phyloP scores from a whole-genome alignment of 495 filamentous ascomycete species.

The Sordaria brevicollis region DNA sequence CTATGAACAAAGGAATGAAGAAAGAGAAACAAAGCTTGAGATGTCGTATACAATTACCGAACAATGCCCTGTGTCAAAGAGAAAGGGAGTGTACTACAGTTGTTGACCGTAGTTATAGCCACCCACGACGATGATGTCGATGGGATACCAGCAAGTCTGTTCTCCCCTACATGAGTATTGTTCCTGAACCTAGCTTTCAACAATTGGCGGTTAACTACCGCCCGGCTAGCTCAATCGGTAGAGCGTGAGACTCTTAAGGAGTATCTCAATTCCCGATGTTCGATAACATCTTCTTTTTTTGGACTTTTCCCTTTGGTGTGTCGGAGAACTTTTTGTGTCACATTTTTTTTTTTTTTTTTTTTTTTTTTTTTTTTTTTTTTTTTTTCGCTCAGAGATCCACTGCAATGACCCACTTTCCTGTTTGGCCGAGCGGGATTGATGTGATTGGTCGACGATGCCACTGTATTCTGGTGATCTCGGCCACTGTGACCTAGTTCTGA shows the following conservation, averaged over 20 bases:
- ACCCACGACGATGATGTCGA: no score
- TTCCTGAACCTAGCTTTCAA: not conserved
- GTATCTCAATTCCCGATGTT: not conserved
- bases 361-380: not conserved
- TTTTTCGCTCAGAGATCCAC: not conserved
- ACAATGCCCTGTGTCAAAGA: no score
- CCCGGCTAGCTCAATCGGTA: slow-evolving; percentile 60
- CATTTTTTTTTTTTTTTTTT: no score
- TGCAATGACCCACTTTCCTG: not conserved
- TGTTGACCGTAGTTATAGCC: no score
- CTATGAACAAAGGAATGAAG: not conserved
- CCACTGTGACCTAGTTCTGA: no score
- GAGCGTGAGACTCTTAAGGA: slow-evolving; percentile 65
- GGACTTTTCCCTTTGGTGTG: not conserved
- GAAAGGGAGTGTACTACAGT: no score
- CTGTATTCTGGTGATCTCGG: no score
- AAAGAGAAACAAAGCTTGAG: no score
- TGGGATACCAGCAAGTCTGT: no score
- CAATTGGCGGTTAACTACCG: not conserved
- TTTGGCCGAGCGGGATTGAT: no score
- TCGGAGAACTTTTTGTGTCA: not conserved
- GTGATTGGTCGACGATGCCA: no score
- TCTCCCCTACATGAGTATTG: not conserved
- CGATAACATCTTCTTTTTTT: not conserved
- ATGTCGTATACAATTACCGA: no score